Conservation (phyloP, 177 flowering plant genomes). For the Telopea speciosissima region DNA sequence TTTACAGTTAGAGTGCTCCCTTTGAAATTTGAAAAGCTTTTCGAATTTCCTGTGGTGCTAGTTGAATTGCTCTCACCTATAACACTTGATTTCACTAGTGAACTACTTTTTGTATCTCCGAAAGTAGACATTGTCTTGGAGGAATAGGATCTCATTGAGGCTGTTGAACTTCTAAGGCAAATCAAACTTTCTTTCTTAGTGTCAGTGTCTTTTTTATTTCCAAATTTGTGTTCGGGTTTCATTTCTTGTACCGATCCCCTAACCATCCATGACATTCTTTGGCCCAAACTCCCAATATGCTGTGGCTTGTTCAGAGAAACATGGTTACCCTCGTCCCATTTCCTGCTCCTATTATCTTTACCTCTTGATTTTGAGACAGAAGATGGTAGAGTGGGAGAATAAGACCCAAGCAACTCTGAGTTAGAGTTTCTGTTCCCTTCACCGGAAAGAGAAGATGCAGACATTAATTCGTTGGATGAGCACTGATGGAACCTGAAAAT, state of each 20-base stretch:
- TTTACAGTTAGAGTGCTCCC: slow-evolving; percentile 23
- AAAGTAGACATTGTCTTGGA: background rate
- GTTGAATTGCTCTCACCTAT: slow-evolving; percentile 12
- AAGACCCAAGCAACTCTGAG: slow-evolving; percentile 20
- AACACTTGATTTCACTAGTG: slow-evolving; percentile 4
- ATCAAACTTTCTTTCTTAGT: slow-evolving; percentile 13
- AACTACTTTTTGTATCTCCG: slow-evolving; percentile 10
- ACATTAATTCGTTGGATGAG: slow-evolving; percentile 41
- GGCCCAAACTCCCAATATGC: slow-evolving; percentile 30
- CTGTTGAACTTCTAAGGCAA: slow-evolving; percentile 17
- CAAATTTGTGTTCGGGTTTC: slow-evolving; percentile 8
- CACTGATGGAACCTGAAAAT: slow-evolving; percentile 59
- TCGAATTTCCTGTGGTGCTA: slow-evolving; percentile 17
- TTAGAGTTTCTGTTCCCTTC: slow-evolving; percentile 21
- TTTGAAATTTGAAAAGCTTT: slow-evolving; percentile 9
- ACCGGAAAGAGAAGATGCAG: slow-evolving; percentile 25
- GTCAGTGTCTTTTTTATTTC: slow-evolving; percentile 8
- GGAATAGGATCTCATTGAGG: background rate
- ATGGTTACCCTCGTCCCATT: slow-evolving; percentile 22
- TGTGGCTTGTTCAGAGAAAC: slow-evolving; percentile 24
- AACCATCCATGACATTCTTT: slow-evolving; percentile 13
- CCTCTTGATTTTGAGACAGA: slow-evolving; percentile 79
- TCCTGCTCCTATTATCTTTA: slow-evolving; percentile 38
- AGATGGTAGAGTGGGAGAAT: slow-evolving; percentile 52
- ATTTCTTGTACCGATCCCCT: slow-evolving; percentile 10